phyloP scores from a whole-genome alignment of 2,329 filamentous ascomycete species.

The Neofusicoccum parvum region DNA sequence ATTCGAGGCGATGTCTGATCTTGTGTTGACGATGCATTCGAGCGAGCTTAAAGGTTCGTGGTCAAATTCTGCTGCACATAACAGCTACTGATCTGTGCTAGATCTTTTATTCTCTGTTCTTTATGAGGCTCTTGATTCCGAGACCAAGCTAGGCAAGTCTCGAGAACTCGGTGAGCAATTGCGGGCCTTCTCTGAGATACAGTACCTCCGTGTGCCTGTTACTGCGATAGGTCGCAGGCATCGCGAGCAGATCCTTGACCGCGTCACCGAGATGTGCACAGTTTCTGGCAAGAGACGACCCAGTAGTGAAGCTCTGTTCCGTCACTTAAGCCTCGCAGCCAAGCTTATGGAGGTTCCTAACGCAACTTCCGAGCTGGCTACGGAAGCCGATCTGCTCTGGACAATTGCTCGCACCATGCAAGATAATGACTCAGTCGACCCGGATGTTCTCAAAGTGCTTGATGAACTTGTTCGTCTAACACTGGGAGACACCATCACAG shows the following conservation, averaged over 20 bases:
- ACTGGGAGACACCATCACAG: constrained; percentile 35
- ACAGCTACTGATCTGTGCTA: neutral
- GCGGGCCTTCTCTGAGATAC: constrained; percentile 25
- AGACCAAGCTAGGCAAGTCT: constrained; percentile 1
- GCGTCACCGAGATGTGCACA: constrained; percentile 27
- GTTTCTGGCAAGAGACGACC: constrained; percentile 10
- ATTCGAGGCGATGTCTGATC: constrained; percentile 20
- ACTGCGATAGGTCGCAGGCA: constrained; percentile 33
- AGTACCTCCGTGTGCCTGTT: constrained; percentile 30
- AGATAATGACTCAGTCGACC: neutral
- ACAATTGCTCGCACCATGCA: constrained; percentile 14
- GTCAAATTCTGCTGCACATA: neutral
- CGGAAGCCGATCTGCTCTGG: constrained; percentile 12
- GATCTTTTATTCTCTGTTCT: constrained; percentile 14
- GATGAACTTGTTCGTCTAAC: constrained; percentile 31
- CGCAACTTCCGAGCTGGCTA: constrained; percentile 35
- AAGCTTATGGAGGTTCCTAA: constrained; percentile 39
- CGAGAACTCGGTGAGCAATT: constrained; percentile 14
- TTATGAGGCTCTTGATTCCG: constrained; percentile 14
- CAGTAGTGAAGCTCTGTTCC: constrained; percentile 5
- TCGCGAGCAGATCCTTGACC: constrained; percentile 36
- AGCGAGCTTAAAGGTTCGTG: constrained; percentile 9
- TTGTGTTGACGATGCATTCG: constrained; percentile 14
- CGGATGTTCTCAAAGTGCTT: constrained; percentile 27
- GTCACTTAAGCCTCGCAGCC: constrained; percentile 25